These are phyloP conservation scores for Sugiyamaella floridensis DNA, from an alignment of 805 yeast species.

Conservation along the genomic window DNA sequence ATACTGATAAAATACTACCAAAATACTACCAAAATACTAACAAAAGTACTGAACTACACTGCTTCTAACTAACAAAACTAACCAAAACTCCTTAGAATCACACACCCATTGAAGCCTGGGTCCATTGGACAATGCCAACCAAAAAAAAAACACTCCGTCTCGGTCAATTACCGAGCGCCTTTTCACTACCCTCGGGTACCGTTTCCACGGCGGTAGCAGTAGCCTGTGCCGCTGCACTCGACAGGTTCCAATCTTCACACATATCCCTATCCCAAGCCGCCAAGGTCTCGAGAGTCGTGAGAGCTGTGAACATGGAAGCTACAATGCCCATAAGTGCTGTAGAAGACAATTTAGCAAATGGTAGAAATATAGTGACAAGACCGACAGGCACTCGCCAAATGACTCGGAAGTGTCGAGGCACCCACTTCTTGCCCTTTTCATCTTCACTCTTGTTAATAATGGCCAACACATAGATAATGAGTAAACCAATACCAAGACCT, in stretches of 20 bases:
- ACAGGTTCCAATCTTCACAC: background rate
- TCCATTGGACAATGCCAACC: no score
- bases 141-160: no score
- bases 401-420: conserved; percentile 35
- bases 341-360: conserved; percentile 39
- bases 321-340: conserved; percentile 40
- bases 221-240: background rate
- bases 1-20: no score
- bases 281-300: conserved; percentile 35
- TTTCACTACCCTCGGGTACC: background rate
- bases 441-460: conserved; percentile 42
- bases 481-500: conserved; percentile 43
- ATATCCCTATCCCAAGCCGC: conserved; percentile 4
- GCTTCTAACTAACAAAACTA: no score
- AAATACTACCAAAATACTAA: no score
- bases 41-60: no score
- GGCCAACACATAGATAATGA: conserved; percentile 37
- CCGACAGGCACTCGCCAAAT: conserved; percentile 39
- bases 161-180: no score
- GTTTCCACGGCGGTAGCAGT: background rate
- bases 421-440: conserved; percentile 28
- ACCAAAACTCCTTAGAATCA: no score
- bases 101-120: no score
- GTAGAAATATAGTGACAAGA: conserved; percentile 34
- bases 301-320: conserved; percentile 30